Evolutionary conservation across 495 filamentous ascomycete genomes (phyloP).

Genomic region (Friedmanniomyces simplex): DNA sequence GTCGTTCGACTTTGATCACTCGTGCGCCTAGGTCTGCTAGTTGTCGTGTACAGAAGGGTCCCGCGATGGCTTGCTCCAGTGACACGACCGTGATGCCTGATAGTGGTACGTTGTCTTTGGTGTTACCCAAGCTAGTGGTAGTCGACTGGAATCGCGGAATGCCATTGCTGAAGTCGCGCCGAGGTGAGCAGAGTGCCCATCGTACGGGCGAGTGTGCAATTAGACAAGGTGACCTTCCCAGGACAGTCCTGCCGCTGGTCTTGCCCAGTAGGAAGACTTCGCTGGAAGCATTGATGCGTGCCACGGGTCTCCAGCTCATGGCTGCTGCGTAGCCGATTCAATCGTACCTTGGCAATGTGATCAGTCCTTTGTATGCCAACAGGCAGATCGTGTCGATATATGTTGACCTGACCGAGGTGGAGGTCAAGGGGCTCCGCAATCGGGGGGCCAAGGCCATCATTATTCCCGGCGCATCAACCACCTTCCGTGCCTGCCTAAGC

Average conservation of each 20-base stretch:
- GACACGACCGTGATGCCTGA: constrained; percentile 42
- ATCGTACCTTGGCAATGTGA: no score
- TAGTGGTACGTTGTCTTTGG: constrained; percentile 27
- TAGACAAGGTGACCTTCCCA: no score
- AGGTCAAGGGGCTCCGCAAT: not conserved
- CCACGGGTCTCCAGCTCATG: no score
- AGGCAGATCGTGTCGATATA: no score
- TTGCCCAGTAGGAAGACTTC: no score
- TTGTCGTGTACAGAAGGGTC: constrained; percentile 44
- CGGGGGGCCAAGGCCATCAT: not conserved
- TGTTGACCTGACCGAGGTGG: constrained; percentile 2
- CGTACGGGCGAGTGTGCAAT: no score
- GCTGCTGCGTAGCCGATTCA: no score
- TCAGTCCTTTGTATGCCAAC: no score
- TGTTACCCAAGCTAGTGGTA: not conserved
- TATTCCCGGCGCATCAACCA: not conserved
- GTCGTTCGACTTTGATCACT: constrained; percentile 45
- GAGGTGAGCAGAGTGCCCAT: not conserved
- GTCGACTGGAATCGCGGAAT: not conserved
- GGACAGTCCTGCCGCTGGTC: no score
- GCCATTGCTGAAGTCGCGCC: not conserved
- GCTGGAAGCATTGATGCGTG: no score
- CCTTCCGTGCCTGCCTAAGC: not conserved
- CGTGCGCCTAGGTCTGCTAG: constrained; percentile 43
- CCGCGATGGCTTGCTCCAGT: constrained; percentile 44